These are phyloP conservation scores for Spongospora subterranea DNA, from an alignment of 208 protist species.

Conservation along the genomic window DNA sequence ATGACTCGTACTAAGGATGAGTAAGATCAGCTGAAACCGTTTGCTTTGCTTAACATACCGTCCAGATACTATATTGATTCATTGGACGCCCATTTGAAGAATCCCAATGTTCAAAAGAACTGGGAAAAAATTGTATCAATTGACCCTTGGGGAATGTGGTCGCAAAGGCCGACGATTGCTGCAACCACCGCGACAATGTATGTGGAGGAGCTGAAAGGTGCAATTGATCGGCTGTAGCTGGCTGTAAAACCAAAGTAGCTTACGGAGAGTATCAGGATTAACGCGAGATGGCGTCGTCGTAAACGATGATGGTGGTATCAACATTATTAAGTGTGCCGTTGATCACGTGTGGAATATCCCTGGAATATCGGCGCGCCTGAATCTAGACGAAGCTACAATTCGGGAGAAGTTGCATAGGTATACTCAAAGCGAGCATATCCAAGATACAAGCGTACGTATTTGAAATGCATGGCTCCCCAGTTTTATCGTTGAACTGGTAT, in stretches of 20 bases:
- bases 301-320: not conserved
- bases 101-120: not conserved
- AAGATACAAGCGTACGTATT: slow-evolving; percentile 9
- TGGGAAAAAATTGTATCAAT: slow-evolving; percentile 61
- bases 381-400: slow-evolving; percentile 44
- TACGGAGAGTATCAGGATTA: slow-evolving; percentile 5
- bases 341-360: slow-evolving; percentile 71
- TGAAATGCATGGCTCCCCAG: not conserved
- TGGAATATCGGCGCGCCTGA: slow-evolving; percentile 63
- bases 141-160: slow-evolving; percentile 70
- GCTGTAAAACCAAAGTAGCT: not conserved
- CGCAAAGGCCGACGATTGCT: slow-evolving; percentile 66
- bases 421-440: slow-evolving; percentile 35
- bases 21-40: not conserved
- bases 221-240: not conserved
- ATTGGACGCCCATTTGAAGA: slow-evolving; percentile 18
- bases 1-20: slow-evolving; percentile 11
- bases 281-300: not conserved
- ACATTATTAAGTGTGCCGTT: slow-evolving; percentile 65
- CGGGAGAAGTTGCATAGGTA: slow-evolving; percentile 65
- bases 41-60: not conserved
- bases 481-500: not conserved
- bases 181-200: slow-evolving; percentile 63
- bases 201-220: slow-evolving; percentile 48
- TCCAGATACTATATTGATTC: not conserved